Base-by-base conservation (phyloP, 75 land plant genomes). In the Cunninghamia lanceolata region DNA sequence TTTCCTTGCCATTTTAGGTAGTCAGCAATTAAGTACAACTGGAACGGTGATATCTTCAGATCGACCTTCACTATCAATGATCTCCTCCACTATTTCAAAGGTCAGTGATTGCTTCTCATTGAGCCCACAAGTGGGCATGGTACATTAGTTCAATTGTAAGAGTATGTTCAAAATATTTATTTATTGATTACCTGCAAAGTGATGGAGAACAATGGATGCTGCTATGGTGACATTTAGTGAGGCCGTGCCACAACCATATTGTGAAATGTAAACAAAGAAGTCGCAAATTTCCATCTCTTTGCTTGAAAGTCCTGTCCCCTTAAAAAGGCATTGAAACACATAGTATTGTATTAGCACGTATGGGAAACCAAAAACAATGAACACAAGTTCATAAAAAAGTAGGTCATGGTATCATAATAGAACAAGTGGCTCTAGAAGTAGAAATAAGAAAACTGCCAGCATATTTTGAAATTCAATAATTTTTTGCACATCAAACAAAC, bases 181-280 rank as follows among this genome's bases (percentile, higher is more conserved):
- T 47, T 38, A 50, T 21, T 50, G 19, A 34, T 81, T 89, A 95
- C 98, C 95, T 87, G 93, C 95, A 91, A 95, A 96, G 85, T 95
- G 98, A 89, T 98, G 99, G 46, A 98, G 91, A 39, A 96, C 99
- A 83, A 98, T 98, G 25, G 99, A 98, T 81, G 97, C 99, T 35
- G 99, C 99, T 13, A 98, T 95, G 54, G 99, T 96, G 42, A 96
- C 99, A 87, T 98, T 98, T 63, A 98, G 86, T 1, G 99, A 98
- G 1, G 99, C 99, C 82, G 99, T 98, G 52, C 99, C 99, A 88
- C 92, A 63, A 6, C 99, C 99, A 91, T 90, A 95, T 83, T 98
- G 99, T 73, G 99, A 95, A 52, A 98, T 96, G 85, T 96, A 98
- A 84, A 96, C 94, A 87, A 96, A 98, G 68, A 92, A 95, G 87